Evolutionary conservation across 2,329 filamentous ascomycete species (phyloP), one percentile per base, ranked within the genome.

Genomic region (Calycina herbarum): DNA sequence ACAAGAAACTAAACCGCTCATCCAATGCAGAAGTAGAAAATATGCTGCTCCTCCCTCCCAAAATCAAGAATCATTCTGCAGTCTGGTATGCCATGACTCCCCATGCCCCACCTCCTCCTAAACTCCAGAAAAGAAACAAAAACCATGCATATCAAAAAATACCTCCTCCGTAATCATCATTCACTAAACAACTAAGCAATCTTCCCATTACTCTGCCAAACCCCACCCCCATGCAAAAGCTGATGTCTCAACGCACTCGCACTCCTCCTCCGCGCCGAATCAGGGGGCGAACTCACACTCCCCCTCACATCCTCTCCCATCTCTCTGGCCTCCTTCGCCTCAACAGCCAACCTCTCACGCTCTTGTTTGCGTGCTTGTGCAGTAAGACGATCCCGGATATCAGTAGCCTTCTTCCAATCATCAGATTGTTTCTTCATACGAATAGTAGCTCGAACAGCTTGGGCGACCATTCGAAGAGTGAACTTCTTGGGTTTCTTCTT

Each of bases 331-430:
- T n/a, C 62, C 57, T 62, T 56, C 58, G 35, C 31, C 57, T 65
- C 58, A 64, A 54, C 20, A 6, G 48, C 48, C 10, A 54, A 27
- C 8, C 48, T 40, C 45, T 57, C 42, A 61, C 65, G 61, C 61
- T 65, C 72, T 68, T 73, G 70, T 45, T 70, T 71, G 56, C 73
- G 69, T 17, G 73, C 57, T 64, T 73, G 72, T 1, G 68, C 71
- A 27, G 72, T 66, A 17, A 77, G 67, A 40, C 62, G 62, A 5
- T 76, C 71, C 40, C 77, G 80, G 56, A 86, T 73, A 73, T 82
- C 83, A 70, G 79, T 77, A 63, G 78, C 82, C 57, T 77, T 79
- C 2, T 79, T 79, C 85, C 85, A 87, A 10, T 78, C 76, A 68
- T 79, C 75, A 7, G 78, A 78, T 69, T 81, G 73, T 67, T 76